Evolutionary conservation across 208 protist species (phyloP), one percentile per base, ranked within the genome.

Genomic region (Angomonas ambiguus): DNA sequence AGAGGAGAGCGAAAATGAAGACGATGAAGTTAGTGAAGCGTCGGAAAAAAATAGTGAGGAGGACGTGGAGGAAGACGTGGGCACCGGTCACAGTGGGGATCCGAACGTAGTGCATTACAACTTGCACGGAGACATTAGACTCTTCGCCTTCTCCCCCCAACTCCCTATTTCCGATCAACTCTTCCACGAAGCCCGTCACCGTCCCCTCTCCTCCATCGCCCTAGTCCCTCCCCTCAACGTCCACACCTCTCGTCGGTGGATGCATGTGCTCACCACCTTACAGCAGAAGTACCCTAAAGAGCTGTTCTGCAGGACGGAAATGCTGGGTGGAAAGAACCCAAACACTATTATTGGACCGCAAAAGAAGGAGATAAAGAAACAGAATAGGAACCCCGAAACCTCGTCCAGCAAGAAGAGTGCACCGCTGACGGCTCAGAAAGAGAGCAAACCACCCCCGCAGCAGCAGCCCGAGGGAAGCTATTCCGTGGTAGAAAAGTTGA

Each of bases 11-110:
- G 13, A 5, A 22, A n/a, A 53, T 24, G 20, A 32, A 32, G 24
- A 16, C 30, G 24, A 38, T 22, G 33, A 38, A 66, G 38, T 30
- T 41, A 16, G 60, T 3, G 41, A 74, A 18, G 65, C 28, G 27
- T 28, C 28, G 25, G 69, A 53, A 10, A 48, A 49, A 13, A 56
- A 63, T 18, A 62, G 27, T 22, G 62, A 70, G 24, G 62, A 56
- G 0, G 51, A 31, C 10, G 71, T 56, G 25, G 64, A 48, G 18
- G 60, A 42, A 24, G 66, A 31, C 5, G 57, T 34, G 16, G 63
- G 65, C 5, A n/a, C n/a, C n/a, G n/a, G n/a, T n/a, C n/a, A n/a
- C n/a, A 65, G 67, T 3, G 63, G 33, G 18, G 62, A 62, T 6
- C 64, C 59, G 4, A 35, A 48, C 25, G 34, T 28, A 2, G 22